Conservation (phyloP, 176 grass and related monocot species). For the Olyra latifolia region DNA sequence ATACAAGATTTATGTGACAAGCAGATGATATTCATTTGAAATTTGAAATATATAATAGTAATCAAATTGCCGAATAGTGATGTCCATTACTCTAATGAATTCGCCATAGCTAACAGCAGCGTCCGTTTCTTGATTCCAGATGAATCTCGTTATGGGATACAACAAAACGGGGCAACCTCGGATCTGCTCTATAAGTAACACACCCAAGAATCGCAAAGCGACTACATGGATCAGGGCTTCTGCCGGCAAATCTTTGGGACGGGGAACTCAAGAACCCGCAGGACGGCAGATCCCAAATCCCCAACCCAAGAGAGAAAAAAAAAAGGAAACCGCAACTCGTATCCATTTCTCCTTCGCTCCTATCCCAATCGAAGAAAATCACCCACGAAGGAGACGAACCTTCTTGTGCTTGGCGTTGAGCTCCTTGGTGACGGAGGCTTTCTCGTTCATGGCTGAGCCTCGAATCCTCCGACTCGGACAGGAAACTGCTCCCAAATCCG, state of each 20-base stretch:
- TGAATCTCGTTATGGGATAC: background rate
- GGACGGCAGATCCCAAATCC: constrained; percentile 36
- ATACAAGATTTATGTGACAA: background rate
- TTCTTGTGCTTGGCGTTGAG: constrained; percentile 97
- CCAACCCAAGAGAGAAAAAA: background rate
- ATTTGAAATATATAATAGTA: background rate
- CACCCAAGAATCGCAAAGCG: background rate
- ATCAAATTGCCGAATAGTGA: background rate
- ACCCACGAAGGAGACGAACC: constrained; percentile 28
- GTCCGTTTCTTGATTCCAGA: background rate
- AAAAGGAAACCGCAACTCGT: background rate
- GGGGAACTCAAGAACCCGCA: background rate
- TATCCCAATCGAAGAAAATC: background rate
- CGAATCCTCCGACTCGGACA: constrained; percentile 21
- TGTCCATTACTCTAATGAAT: background rate
- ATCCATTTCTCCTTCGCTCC: background rate
- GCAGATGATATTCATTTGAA: background rate
- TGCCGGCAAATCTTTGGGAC: background rate
- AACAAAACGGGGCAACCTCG: background rate
- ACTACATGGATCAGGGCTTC: background rate
- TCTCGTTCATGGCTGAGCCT: constrained; percentile 74
- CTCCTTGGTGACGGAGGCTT: constrained; percentile 92
- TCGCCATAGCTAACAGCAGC: background rate
- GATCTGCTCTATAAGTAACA: constrained; percentile 31
- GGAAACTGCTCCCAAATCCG: background rate